These are phyloP conservation scores for Rachicladosporium sp. DNA, from an alignment of 2,329 filamentous ascomycete species.

Conservation along the genomic window DNA sequence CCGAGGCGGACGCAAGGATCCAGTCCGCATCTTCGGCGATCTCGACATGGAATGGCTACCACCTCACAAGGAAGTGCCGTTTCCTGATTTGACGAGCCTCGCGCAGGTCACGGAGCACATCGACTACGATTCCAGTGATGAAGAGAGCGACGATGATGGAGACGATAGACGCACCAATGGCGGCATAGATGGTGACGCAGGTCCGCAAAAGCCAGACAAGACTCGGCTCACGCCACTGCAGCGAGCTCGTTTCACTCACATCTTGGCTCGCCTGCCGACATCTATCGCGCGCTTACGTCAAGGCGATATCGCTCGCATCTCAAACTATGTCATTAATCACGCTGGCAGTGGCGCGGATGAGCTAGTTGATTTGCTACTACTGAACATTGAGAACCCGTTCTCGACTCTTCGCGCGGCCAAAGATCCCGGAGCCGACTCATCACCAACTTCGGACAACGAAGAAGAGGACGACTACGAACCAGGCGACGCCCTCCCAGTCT, in stretches of 20 bases:
- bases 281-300: slow-evolving; percentile 62
- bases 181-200: slow-evolving; percentile 28
- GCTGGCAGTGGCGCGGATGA: slow-evolving; percentile 77
- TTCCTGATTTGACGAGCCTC: slow-evolving; percentile 46
- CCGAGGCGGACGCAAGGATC: slow-evolving; percentile 18
- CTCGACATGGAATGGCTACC: slow-evolving; percentile 64
- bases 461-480: slow-evolving; percentile 29
- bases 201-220: slow-evolving; percentile 25
- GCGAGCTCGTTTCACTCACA: slow-evolving; percentile 70
- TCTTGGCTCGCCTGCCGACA: slow-evolving; percentile 71
- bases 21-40: slow-evolving; percentile 50
- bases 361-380: slow-evolving; percentile 76
- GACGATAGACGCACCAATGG: slow-evolving; percentile 31
- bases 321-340: slow-evolving; percentile 79
- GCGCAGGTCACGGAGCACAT: slow-evolving; percentile 72
- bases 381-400: slow-evolving; percentile 69
- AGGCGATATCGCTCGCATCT: slow-evolving; percentile 75
- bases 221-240: slow-evolving; percentile 68
- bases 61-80: slow-evolving; percentile 59
- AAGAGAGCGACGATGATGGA: slow-evolving; percentile 56
- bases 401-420: slow-evolving; percentile 57
- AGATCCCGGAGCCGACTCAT: slow-evolving; percentile 23
- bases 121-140: slow-evolving; percentile 77
- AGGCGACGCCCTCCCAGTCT: slow-evolving; percentile 16
- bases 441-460: slow-evolving; percentile 15